Conservation (phyloP, 352 stramenopile species). For the Phytophthora pini region DNA sequence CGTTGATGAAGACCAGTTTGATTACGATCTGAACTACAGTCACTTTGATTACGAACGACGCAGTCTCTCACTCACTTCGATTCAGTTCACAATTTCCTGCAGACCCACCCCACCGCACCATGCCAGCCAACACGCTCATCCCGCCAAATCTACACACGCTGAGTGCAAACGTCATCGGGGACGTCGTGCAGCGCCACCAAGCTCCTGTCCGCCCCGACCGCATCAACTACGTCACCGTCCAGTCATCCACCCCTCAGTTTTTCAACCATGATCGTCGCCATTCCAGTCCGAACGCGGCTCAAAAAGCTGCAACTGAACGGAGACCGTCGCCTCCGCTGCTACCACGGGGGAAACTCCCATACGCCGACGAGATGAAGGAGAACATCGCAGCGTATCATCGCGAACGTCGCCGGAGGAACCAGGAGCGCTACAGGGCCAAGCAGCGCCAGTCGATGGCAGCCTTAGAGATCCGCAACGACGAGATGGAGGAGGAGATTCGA, state of each 20-base stretch:
- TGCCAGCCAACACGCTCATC: constrained; percentile 1
- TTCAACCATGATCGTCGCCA: not conserved
- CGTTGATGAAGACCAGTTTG: not conserved
- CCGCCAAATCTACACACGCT: constrained; percentile 2
- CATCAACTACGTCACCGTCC: not conserved
- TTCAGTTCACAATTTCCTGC: constrained; percentile 6
- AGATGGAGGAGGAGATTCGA: not conserved
- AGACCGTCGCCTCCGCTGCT: not conserved
- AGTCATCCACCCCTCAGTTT: not conserved
- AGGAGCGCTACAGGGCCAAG: not conserved
- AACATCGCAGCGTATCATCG: not conserved
- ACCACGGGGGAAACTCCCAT: not conserved
- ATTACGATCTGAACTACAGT: not conserved
- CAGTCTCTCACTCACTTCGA: not conserved
- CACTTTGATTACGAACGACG: not conserved
- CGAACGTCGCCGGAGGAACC: not conserved
- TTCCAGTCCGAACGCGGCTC: not conserved
- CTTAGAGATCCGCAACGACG: not conserved
- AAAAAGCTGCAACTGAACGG: not conserved
- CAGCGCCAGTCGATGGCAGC: not conserved
- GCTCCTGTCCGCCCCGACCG: not conserved
- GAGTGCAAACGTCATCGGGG: constrained; percentile 5
- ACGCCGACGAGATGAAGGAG: not conserved
- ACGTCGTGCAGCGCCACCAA: not conserved
- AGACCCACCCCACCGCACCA: constrained; percentile 1